Evolutionary conservation across 78 protist species (phyloP).

Genomic region (Diacronema lutheri): DNA sequence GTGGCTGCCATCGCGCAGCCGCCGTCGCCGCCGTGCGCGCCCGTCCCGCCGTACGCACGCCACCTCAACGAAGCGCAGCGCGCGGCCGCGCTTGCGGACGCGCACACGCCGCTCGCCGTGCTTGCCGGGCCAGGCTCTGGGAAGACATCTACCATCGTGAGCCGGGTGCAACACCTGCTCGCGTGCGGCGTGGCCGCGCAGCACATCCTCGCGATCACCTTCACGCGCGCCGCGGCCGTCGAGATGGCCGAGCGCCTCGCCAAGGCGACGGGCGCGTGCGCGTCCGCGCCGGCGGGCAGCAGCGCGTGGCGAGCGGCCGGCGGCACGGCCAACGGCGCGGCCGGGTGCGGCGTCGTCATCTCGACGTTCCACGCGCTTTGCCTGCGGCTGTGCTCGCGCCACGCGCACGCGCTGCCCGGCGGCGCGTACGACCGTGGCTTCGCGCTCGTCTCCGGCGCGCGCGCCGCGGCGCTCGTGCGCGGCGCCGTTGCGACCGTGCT

Average conservation of each 20-base stretch:
- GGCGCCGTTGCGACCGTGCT: not conserved
- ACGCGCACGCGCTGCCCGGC: not conserved
- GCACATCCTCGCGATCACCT: constrained; percentile 29
- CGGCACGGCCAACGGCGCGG: not conserved
- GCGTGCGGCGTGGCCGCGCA: not conserved
- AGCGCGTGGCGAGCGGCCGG: no score
- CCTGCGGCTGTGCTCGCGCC: not conserved
- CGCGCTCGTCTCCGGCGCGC: no score
- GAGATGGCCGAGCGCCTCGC: constrained; percentile 11
- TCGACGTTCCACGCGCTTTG: not conserved
- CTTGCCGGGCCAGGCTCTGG: constrained; percentile 21
- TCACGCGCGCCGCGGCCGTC: constrained; percentile 21
- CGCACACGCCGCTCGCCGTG: not conserved
- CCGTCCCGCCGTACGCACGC: no score
- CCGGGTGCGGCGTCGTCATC: not conserved
- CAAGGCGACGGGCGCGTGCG: no score
- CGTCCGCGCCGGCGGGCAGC: no score
- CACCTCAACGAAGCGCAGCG: not conserved
- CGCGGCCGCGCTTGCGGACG: not conserved
- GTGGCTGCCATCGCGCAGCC: no score
- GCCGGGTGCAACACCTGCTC: constrained; percentile 15
- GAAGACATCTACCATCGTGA: constrained; percentile 14
- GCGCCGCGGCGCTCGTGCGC: not conserved
- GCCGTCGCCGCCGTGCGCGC: no score
- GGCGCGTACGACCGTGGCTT: not conserved